Evolutionary conservation across 208 protist species (phyloP).

Genomic region (Tritrichomonas foetus): DNA sequence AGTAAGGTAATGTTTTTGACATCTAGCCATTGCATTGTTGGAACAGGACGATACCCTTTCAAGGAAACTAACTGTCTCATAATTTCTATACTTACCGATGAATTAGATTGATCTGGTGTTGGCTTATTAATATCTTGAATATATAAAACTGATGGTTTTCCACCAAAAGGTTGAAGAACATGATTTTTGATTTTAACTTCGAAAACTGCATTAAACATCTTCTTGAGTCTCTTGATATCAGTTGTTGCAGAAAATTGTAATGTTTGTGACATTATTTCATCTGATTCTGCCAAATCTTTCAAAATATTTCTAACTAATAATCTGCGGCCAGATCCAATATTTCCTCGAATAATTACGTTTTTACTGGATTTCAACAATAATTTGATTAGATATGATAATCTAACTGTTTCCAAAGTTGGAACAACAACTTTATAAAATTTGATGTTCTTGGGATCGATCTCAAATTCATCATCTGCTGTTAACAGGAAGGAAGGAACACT

Average conservation of each 20-base stretch:
- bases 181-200: slow-evolving; percentile 76
- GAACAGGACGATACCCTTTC: slow-evolving; percentile 84
- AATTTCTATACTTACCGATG: slow-evolving; percentile 80
- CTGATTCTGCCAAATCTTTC: neutral
- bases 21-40: slow-evolving; percentile 64
- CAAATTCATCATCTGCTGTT: neutral
- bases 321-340: slow-evolving; percentile 92
- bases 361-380: slow-evolving; percentile 73
- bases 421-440: slow-evolving; percentile 69
- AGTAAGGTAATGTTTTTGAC: slow-evolving; percentile 55
- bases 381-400: slow-evolving; percentile 84
- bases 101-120: slow-evolving; percentile 76
- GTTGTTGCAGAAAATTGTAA: slow-evolving; percentile 89
- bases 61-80: slow-evolving; percentile 76
- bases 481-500: neutral
- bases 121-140: slow-evolving; percentile 90
- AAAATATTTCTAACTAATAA: slow-evolving; percentile 56
- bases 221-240: slow-evolving; percentile 77
- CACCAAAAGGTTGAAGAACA: slow-evolving; percentile 68
- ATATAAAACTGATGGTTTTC: slow-evolving; percentile 81
- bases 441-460: slow-evolving; percentile 64
- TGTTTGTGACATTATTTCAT: neutral
- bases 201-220: slow-evolving; percentile 88
- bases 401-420: slow-evolving; percentile 86
- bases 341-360: slow-evolving; percentile 83